Conservation (phyloP, 192 early-diverging fungal genomes). For the Coemansia sp. region DNA sequence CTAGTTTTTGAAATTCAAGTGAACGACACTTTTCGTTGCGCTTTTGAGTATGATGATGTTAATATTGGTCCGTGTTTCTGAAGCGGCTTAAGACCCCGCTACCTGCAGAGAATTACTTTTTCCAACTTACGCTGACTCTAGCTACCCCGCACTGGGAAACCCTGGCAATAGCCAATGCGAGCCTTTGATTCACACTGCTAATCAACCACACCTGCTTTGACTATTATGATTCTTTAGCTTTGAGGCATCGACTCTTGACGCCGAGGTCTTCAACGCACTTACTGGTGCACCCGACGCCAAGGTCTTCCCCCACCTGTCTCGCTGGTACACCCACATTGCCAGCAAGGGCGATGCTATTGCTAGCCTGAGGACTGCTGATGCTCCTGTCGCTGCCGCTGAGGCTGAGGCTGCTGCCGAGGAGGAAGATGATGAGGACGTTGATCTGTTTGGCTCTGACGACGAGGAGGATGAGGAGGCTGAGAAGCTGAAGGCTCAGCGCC, state of each 20-base stretch:
- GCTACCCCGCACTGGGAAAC: neutral
- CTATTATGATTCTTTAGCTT: conserved; percentile 40
- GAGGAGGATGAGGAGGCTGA: conserved; percentile 88
- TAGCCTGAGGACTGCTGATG: conserved; percentile 44
- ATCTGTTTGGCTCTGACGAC: conserved; percentile 94
- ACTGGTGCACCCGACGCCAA: conserved; percentile 68
- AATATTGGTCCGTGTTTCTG: conserved; percentile 63
- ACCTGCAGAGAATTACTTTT: conserved; percentile 50
- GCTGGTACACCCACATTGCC: conserved; percentile 96
- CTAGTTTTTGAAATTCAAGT: neutral
- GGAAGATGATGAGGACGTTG: conserved; percentile 92
- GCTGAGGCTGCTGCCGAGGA: conserved; percentile 62
- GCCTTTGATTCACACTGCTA: neutral
- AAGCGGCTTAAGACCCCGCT: conserved; percentile 66
- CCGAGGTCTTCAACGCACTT: conserved; percentile 81
- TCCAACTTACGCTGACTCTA: conserved; percentile 32
- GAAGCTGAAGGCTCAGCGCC: conserved; percentile 80
- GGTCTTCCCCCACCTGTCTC: conserved; percentile 83
- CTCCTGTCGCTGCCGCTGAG: conserved; percentile 59
- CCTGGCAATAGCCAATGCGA: neutral
- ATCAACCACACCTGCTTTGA: neutral
- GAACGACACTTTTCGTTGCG: neutral
- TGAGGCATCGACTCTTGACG: conserved; percentile 81
- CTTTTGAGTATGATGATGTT: conserved; percentile 51
- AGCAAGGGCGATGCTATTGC: conserved; percentile 39